Percentiles rank a stretch among this genome's conserved stretches.
Conservation (phyloP, 208 protist species). For the Crithidia expoeki region DNA sequence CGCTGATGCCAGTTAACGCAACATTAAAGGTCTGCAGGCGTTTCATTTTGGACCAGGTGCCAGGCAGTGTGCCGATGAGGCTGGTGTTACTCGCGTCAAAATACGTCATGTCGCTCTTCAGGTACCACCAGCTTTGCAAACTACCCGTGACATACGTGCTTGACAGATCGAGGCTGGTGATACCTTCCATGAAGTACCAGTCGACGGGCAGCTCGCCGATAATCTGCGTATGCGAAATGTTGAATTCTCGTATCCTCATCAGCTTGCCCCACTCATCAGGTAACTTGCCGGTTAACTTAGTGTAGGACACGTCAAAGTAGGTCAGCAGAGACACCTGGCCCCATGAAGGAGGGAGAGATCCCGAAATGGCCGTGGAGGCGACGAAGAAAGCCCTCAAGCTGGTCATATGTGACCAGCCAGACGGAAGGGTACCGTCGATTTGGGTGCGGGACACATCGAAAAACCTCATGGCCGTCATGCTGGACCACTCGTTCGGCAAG, state of each 20-base stretch:
- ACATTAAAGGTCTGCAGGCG: too few relatives aligned
- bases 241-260: background rate
- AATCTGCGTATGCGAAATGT: background rate
- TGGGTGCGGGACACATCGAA: conserved; percentile 1
- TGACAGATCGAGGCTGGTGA: background rate
- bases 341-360: background rate
- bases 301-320: background rate
- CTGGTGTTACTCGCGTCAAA: background rate
- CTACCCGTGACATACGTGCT: conserved; percentile 1
- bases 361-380: background rate
- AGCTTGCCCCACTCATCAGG: background rate
- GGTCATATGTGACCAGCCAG: background rate
- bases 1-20: too few relatives aligned
- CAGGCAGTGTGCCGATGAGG: conserved; percentile 7
- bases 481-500: background rate
- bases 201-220: conserved; percentile 5
- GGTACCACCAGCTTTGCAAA: background rate
- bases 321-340: background rate
- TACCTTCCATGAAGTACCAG: background rate
- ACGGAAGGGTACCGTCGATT: background rate
- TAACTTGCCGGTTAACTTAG: background rate
- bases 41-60: conserved; percentile 8
- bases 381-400: background rate
- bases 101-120: background rate
- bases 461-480: background rate